Evolutionary conservation across 768 basidiomycete species (phyloP).

Genomic region (Boletus subcaerulescens): DNA sequence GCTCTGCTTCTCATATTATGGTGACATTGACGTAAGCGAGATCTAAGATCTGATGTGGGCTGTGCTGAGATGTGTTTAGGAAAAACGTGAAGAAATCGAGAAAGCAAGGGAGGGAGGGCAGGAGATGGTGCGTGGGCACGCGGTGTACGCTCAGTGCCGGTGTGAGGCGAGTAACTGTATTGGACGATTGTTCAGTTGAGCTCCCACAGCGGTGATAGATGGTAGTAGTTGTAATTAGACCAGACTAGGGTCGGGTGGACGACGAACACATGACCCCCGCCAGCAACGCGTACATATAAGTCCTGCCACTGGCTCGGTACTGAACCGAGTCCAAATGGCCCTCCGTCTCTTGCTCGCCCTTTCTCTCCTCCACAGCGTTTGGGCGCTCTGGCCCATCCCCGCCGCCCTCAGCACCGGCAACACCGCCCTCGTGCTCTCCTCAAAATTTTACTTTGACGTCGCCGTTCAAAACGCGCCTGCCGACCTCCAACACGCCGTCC

Average conservation of each 20-base stretch:
- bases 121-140: slow-evolving; percentile 29
- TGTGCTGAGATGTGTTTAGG: slow-evolving; percentile 5
- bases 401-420: slow-evolving; percentile 19
- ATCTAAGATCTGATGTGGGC: neutral
- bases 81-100: slow-evolving; percentile 24
- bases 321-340: neutral
- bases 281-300: no score
- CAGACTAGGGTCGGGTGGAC: no score
- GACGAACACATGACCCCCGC: no score
- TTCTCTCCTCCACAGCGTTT: slow-evolving; percentile 8
- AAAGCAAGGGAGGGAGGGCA: neutral
- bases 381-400: slow-evolving; percentile 36
- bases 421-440: slow-evolving; percentile 22
- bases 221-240: no score
- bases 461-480: slow-evolving; percentile 23
- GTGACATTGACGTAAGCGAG: slow-evolving; percentile 44
- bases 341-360: slow-evolving; percentile 5
- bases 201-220: neutral
- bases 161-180: slow-evolving; percentile 54
- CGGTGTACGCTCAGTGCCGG: slow-evolving; percentile 47
- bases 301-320: no score
- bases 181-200: slow-evolving; percentile 34
- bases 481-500: slow-evolving; percentile 36
- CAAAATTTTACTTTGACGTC: slow-evolving; percentile 30
- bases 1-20: slow-evolving; percentile 73